Base-by-base conservation (phyloP, 2,329 filamentous ascomycete species). In the Hypoxylon sp. region DNA sequence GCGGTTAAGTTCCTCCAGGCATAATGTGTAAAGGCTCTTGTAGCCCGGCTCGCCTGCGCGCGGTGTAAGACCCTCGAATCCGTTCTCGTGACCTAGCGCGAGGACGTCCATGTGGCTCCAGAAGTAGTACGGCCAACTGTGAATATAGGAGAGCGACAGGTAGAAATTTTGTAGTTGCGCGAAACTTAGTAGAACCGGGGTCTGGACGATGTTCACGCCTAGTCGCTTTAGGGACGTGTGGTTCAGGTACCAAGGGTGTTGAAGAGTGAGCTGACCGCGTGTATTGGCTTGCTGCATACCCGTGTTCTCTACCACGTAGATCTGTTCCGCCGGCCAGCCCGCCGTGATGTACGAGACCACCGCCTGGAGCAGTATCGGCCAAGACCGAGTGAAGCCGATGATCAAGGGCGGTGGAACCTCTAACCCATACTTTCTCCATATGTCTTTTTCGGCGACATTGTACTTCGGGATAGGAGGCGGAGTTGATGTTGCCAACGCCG, bases 281-380 rank as follows among this genome's bases (percentile, higher is more conserved):
- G 78, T 74, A 72, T 89, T 89, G 52, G 84, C 82, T 59, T 84
- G 78, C 74, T 87, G 85, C 13, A 83, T 83, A 5, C 86, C 86
- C 4, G 84, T 89, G 76, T 89, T 89, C 72, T 89, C 87, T 28
- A 89, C 77, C 1, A 89, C 83, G 67, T 85, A 85, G 65, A 89
- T 88, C 68, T 88, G 82, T 19, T 79, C 79, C 0, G 85, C 76
- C 1, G 86, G 87, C 86, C 87, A 89, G 52, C 87, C 87, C 2
- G 85, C 84, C 0, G 86, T 84, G 68, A 89, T 84, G 75, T 89
- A 89, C 10, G 81, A 84, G 9, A 87, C 81, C 1, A 89, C 83
- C 2, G 82, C 79, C 76, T 89, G 87, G 13, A 86, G 81, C 1
- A 89, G 80, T 62, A 89, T 78, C 1, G 83, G 82, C 82, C 83